Evolutionary conservation across 2,329 filamentous ascomycete species (phyloP).

Genomic region (Cladobotryum protrusum): DNA sequence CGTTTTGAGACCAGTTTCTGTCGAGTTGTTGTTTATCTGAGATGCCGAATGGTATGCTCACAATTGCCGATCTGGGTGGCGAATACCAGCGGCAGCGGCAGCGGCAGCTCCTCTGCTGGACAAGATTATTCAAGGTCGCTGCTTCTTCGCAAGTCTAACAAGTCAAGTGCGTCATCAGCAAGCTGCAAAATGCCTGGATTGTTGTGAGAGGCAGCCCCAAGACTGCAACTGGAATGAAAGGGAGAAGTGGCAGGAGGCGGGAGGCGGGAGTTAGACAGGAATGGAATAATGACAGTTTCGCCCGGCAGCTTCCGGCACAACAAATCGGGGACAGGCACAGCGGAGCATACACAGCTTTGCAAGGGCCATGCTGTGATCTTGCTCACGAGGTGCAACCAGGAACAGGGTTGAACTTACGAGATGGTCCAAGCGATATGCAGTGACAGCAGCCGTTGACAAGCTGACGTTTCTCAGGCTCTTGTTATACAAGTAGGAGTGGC

Average conservation of each 20-base stretch:
- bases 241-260: slow-evolving; percentile 9
- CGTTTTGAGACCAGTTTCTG: too few species aligned
- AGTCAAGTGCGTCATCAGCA: slow-evolving; percentile 8
- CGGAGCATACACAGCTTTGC: slow-evolving; percentile 1
- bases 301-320: slow-evolving; percentile 11
- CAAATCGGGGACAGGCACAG: slow-evolving; percentile 9
- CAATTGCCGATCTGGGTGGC: not conserved
- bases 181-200: slow-evolving; percentile 11
- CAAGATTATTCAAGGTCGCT: too few species aligned
- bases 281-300: slow-evolving; percentile 10
- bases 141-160: slow-evolving; percentile 2
- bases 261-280: slow-evolving; percentile 11
- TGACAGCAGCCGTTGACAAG: not conserved
- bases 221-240: slow-evolving; percentile 20
- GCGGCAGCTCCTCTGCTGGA: slow-evolving; percentile 5
- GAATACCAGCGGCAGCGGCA: not conserved
- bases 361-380: slow-evolving; percentile 9
- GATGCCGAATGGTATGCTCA: too few species aligned
- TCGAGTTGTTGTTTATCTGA: too few species aligned
- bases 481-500: not conserved
- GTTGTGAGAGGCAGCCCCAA: slow-evolving; percentile 14
- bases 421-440: slow-evolving; percentile 1
- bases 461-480: not conserved
- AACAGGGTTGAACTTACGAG: not conserved
- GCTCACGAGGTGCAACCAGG: not conserved